Evolutionary conservation across 2,329 filamentous ascomycete genomes (phyloP), one percentile per base, ranked within the genome.

Genomic region (Monilinia fructicola): DNA sequence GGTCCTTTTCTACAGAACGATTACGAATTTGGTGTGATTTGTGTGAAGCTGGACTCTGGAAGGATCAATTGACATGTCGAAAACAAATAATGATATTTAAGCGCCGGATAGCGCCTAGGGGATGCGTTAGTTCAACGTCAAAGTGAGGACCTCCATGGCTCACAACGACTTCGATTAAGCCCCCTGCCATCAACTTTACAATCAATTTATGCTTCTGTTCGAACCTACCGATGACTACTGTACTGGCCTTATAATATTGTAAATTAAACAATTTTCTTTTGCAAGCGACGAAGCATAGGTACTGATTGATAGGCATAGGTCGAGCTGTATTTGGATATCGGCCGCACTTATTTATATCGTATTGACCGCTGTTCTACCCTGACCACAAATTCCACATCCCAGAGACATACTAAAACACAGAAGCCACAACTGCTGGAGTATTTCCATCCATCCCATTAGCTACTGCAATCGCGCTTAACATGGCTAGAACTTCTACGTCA

Each of bases 1-100:
- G 48, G 48, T 44, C 23, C 38, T 42, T 53, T 21, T 21, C 14
- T 53, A 38, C 14, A 40, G 23, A 54, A 40, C 48, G 35, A 54
- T 42, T 53, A n/a, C 31, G 42, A 54, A 44, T n/a, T 53, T 62
- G 26, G 16, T 46, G 64, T 65, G 54, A 65, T 23, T 35, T 60
- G 12, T 54, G 64, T 60, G 46, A 60, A 53, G n/a, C 26, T 46
- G 46, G 40, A 28, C 35, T 28, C 28, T 21, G 31, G 44, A 38
- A 62, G 46, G 48, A 62, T 54, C 18, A 28, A 28, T 62, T 40
- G 35, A 60, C 44, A 50, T 60, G 21, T 50, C 44, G n/a, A 50
- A 50, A 50, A 46, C 48, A 1, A 42, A 35, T 21, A 38, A 48
- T 60, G n/a, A 38, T 12, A 21, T 23, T 60, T 60, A 50, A 60